Evolutionary conservation across 805 yeast genomes (phyloP).

Genomic region (Candida orba): DNA sequence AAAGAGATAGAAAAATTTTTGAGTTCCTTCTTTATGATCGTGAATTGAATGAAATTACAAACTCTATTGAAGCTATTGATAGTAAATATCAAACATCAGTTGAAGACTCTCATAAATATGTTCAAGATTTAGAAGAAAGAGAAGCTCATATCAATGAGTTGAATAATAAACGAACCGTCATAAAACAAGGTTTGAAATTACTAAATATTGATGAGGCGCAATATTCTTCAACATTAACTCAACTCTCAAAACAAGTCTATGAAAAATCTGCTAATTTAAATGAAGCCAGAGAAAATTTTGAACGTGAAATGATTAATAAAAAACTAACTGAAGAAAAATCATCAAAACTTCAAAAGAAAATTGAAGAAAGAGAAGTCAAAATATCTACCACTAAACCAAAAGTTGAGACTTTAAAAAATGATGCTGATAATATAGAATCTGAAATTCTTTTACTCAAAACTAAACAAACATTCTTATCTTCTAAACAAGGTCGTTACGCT

Average conservation of each 20-base stretch:
- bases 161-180: slow-evolving; percentile 36
- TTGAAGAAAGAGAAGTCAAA: slow-evolving; percentile 29
- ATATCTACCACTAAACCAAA: slow-evolving; percentile 34
- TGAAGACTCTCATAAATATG: slow-evolving; percentile 45
- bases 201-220: slow-evolving; percentile 51
- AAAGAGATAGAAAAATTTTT: slow-evolving; percentile 54
- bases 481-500: slow-evolving; percentile 65
- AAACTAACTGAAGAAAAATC: slow-evolving; percentile 17
- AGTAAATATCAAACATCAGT: slow-evolving; percentile 44
- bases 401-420: slow-evolving; percentile 29
- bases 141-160: slow-evolving; percentile 44
- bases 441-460: slow-evolving; percentile 36
- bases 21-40: slow-evolving; percentile 75
- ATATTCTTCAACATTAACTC: slow-evolving; percentile 41
- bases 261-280: slow-evolving; percentile 40
- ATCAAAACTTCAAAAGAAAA: slow-evolving; percentile 19
- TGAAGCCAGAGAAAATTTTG: slow-evolving; percentile 28
- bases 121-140: slow-evolving; percentile 51
- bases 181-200: slow-evolving; percentile 43
- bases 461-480: slow-evolving; percentile 51
- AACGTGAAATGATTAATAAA: slow-evolving; percentile 29
- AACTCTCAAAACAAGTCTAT: slow-evolving; percentile 40
- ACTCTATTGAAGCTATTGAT: slow-evolving; percentile 55
- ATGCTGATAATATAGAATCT: slow-evolving; percentile 35
- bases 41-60: slow-evolving; percentile 58